These are phyloP conservation scores for Fusarium nurragi DNA, from an alignment of 2,329 filamentous ascomycete species.

Conservation along the genomic window DNA sequence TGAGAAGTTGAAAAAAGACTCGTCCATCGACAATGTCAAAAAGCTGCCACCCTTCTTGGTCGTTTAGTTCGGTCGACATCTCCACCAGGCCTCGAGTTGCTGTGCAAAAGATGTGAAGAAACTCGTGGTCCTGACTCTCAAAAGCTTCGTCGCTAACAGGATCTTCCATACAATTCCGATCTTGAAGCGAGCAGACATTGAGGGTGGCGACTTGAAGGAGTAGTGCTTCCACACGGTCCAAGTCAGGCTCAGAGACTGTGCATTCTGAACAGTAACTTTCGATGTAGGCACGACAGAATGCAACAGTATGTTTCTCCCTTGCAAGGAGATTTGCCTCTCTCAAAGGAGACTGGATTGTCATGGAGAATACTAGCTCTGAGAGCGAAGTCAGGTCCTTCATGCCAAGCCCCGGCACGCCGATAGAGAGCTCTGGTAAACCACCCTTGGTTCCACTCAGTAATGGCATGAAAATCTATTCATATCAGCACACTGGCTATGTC, in stretches of 20 bases:
- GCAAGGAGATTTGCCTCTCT: background rate
- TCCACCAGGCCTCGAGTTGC: background rate
- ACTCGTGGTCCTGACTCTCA: conserved; percentile 11
- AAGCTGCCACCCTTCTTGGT: background rate
- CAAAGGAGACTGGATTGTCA: background rate
- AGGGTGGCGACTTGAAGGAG: conserved; percentile 23
- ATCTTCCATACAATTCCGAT: conserved; percentile 1
- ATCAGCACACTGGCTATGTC: background rate
- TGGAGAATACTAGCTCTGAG: background rate
- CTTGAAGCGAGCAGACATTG: conserved; percentile 19
- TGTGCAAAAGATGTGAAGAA: conserved; percentile 5
- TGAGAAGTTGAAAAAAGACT: conserved; percentile 40
- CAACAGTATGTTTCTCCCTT: conserved; percentile 22
- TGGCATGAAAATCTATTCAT: conserved; percentile 26
- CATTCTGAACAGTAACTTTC: background rate
- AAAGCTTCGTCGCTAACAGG: background rate
- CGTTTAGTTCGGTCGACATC: background rate
- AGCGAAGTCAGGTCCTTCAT: background rate
- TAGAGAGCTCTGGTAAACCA: background rate
- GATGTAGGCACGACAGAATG: conserved; percentile 22
- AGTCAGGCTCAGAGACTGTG: background rate
- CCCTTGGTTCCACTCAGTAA: conserved; percentile 20
- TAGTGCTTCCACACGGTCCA: conserved; percentile 20
- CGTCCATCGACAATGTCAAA: conserved; percentile 19
- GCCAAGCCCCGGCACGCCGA: background rate